Percentiles rank a stretch among this genome's conserved stretches.
Conservation (phyloP, 805 yeast genomes). For the Teunomyces pallodes region DNA sequence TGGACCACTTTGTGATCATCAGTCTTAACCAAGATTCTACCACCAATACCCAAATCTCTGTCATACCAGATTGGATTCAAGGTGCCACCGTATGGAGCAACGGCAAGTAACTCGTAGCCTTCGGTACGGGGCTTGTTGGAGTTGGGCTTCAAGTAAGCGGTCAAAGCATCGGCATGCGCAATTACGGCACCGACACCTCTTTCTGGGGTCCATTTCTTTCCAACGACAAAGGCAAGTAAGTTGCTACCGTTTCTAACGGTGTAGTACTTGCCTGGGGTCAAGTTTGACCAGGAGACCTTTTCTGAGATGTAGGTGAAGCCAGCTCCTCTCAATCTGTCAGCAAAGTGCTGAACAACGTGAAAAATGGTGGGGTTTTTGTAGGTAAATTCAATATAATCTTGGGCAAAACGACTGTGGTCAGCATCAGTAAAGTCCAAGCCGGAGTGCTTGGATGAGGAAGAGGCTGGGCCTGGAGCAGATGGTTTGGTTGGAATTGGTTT, state of each 20-base stretch:
- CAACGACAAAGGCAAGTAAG: conserved; percentile 68
- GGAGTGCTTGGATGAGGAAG: not conserved
- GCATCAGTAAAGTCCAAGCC: not conserved
- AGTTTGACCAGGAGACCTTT: conserved; percentile 49
- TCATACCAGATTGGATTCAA: conserved; percentile 70
- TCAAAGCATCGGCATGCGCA: conserved; percentile 72
- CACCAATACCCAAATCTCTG: conserved; percentile 83
- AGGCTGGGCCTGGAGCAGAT: not conserved
- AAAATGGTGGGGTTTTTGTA: conserved; percentile 70
- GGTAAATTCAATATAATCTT: conserved; percentile 69
- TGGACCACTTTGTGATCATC: conserved; percentile 34
- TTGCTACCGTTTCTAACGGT: conserved; percentile 68
- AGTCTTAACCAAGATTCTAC: conserved; percentile 58
- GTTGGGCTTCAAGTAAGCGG: conserved; percentile 68
- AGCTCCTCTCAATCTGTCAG: conserved; percentile 45
- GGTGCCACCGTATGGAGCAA: conserved; percentile 82
- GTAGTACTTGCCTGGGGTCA: conserved; percentile 57
- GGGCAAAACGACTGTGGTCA: conserved; percentile 18
- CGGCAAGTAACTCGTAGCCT: conserved; percentile 77
- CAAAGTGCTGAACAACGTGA: conserved; percentile 62
- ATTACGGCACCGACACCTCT: conserved; percentile 70
- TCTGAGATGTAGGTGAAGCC: conserved; percentile 71
- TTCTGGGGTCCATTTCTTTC: conserved; percentile 61
- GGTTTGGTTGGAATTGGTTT: not conserved
- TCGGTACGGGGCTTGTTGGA: conserved; percentile 60